Conservation (phyloP, 345 rosid genomes). For the Citrus sinensis region DVS_A1.0 CM039169.1:33081001-33081500, state of each 20-base stretch:
- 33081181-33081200: neutral
- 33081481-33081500: slow-evolving; percentile 13
- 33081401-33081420: neutral
- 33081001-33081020: slow-evolving; percentile 73
- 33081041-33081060: slow-evolving; percentile 84
- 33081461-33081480: slow-evolving; percentile 10
- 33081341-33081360: neutral
- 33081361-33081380: neutral
- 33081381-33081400: slow-evolving; percentile 15
- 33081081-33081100: slow-evolving; percentile 73
- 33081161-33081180: neutral
- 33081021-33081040: slow-evolving; percentile 84
- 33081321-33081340: slow-evolving; percentile 6
- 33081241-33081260: neutral
- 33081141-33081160: neutral
- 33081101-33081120: neutral
- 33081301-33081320: neutral
- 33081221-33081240: neutral
- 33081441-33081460: slow-evolving; percentile 8
- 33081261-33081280: slow-evolving; percentile 4
- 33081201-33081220: neutral
- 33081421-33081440: neutral
- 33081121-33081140: slow-evolving; percentile 1
- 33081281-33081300: neutral
- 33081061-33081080: slow-evolving; percentile 95